Evolutionary conservation across 805 yeast species (phyloP), one percentile per base, ranked within the genome.

Genomic region (Yamadazyma nakazawae): DNA sequence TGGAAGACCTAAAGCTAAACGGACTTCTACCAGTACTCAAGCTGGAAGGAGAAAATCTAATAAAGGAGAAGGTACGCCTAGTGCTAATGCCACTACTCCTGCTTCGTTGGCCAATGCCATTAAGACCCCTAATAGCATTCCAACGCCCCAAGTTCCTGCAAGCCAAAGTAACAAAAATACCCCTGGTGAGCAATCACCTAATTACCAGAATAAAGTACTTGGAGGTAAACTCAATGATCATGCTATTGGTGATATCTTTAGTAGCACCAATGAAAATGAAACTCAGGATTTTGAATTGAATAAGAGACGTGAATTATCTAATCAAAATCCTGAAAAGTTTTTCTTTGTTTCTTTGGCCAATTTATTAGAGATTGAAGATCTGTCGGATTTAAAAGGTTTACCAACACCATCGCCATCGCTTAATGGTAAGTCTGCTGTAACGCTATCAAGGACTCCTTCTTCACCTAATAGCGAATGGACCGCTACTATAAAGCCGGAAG

Each of bases 311-410:
- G 79, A 74, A 42, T 64, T 79, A 37, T 73, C 76, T 1, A 59
- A 59, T 42, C 49, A 60, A 18, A 78, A 79, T 54, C 78, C 82
- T 0, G 70, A 73, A 38, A 62, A 64, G 43, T 80, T 76, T 57
- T 75, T 79, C 53, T 66, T 72, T 40, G 76, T 81, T 0, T 74
- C 81, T 1, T 63, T 80, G 45, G 72, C 80, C 8, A 79, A 79
- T 56, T 62, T 76, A 32, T 63, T 79, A 49, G 78, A 74, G 36
- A 54, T 79, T 21, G 72, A 71, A 8, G 78, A 70, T 14, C 11
- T 16, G n/a, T 24, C 32, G 19, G 60, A 55, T 19, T 38, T 50
- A 13, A 51, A 51, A 17, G 53, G 56, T 17, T 31, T 54, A 17
- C 53, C 53, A 5, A 54, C 56, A 6, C 56, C 54, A 25, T 45